Conservation (phyloP, 2,329 filamentous ascomycete species). For the Arthrobotrys pseudoclavata region DNA sequence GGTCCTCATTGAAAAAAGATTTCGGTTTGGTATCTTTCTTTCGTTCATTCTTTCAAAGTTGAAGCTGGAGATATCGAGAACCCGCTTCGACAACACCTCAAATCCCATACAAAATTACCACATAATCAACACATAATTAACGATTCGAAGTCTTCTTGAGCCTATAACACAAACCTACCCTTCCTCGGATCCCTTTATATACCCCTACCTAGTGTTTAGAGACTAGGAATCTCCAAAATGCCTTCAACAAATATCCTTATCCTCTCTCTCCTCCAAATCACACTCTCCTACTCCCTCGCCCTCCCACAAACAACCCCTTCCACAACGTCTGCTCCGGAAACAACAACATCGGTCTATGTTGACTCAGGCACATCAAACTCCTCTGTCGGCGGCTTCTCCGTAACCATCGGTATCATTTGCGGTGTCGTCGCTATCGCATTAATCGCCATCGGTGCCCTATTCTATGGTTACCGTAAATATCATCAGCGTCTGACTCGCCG, state of each 20-base stretch:
- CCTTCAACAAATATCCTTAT: conserved; percentile 36
- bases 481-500: conserved; percentile 39
- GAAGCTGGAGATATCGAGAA: conserved; percentile 17
- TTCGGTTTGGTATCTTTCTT: conserved; percentile 15
- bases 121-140: conserved; percentile 39
- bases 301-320: conserved; percentile 34
- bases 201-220: neutral
- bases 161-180: neutral
- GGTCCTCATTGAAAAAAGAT: neutral
- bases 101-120: conserved; percentile 34
- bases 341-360: conserved; percentile 33
- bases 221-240: conserved; percentile 8
- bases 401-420: conserved; percentile 47
- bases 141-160: neutral
- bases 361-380: conserved; percentile 37
- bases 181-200: neutral
- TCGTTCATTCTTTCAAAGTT: conserved; percentile 18
- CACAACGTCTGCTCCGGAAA: conserved; percentile 24
- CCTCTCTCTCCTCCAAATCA: conserved; percentile 46
- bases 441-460: conserved; percentile 47
- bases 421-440: conserved; percentile 47
- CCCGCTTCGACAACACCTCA: conserved; percentile 22
- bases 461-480: conserved; percentile 58
- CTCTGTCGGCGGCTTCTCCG: conserved; percentile 36
- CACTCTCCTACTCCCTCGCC: conserved; percentile 49